Evolutionary conservation across 2,329 filamentous ascomycete genomes (phyloP), one percentile per base, ranked within the genome.

Genomic region (Neonectria hederae): DNA sequence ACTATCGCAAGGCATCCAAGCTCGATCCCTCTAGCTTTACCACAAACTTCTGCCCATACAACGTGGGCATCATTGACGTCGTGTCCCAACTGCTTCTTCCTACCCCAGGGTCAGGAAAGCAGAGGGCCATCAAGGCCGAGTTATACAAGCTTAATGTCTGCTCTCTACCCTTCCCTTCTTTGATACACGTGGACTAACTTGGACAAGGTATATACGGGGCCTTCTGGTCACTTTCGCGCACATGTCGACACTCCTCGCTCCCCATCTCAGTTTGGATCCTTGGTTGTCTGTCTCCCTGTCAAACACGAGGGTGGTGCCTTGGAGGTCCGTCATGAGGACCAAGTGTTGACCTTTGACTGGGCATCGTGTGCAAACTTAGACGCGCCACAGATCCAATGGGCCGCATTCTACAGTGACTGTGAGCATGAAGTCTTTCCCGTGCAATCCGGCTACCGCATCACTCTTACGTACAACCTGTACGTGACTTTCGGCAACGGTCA

Each of bases 391-490:
- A 74, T 81, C 19, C 60, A 75, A 24, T 87, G 83, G 84, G 82
- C 83, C 0, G 84, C 84, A 0, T 87, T 87, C 76, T 85, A 83
- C 68, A 75, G 79, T 63, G 83, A 86, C 71, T 86, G 83, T 68
- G 81, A 85, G 67, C 84, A 87, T 58, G 83, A 86, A 66, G 80
- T 86, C 2, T 70, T 82, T 1, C 79, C 83, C 28, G 81, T 89
- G 10, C 84, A 76, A 0, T 66, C 74, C 1, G 86, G 87, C 0
- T 79, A 89, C 63, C 82, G 85, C 0, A 65, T 90, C 17, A 89
- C 85, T 0, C 72, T 90, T 22, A 89, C 86, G 0, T 89, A 90
- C 75, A 89, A 89, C 62, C 76, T 90, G 1, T 87, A 40, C 38
- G 38, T 19, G 6, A 40, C 38, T 40, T 10, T 4, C 17, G 38